Evolutionary conservation across 192 early-diverging fungal genomes (phyloP).

Genomic region (Rhizoclosmatium globosum): DNA sequence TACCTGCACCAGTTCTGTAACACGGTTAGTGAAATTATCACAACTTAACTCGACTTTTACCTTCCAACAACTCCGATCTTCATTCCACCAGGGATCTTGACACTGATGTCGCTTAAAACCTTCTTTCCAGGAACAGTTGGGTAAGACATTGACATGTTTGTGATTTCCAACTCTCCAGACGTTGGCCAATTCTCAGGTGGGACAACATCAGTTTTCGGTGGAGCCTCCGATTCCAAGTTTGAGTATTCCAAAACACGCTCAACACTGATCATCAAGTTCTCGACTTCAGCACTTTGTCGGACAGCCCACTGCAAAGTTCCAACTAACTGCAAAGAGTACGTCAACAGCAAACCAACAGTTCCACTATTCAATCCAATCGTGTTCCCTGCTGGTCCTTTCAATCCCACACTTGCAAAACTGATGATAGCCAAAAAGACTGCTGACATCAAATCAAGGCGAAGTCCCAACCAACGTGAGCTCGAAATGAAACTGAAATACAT

Average conservation of each 20-base stretch:
- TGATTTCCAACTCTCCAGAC: conserved; percentile 62
- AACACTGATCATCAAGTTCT: conserved; percentile 66
- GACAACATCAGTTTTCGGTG: conserved; percentile 37
- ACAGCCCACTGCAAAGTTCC: conserved; percentile 58
- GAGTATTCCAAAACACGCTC: conserved; percentile 75
- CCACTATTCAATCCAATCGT: conserved; percentile 54
- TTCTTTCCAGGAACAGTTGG: conserved; percentile 27
- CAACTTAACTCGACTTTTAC: no score
- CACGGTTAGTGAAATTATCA: no score
- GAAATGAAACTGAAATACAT: conserved; percentile 60
- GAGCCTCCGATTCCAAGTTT: conserved; percentile 48
- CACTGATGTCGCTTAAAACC: conserved; percentile 62
- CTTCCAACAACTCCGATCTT: conserved; percentile 84
- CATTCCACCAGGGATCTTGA: conserved; percentile 69
- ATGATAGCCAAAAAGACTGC: conserved; percentile 56
- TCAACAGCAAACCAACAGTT: conserved; percentile 58
- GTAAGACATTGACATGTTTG: conserved; percentile 60
- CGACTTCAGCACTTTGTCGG: conserved; percentile 57
- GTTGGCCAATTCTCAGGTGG: conserved; percentile 63
- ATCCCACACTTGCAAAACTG: conserved; percentile 56
- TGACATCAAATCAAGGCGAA: conserved; percentile 62
- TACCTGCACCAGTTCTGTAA: conserved; percentile 76
- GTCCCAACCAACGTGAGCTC: conserved; percentile 59
- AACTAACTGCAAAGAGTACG: conserved; percentile 63
- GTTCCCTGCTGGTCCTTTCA: conserved; percentile 39